Conservation (phyloP, 2,329 filamentous ascomycete genomes). For the Thielaviopsis euricoi region DNA sequence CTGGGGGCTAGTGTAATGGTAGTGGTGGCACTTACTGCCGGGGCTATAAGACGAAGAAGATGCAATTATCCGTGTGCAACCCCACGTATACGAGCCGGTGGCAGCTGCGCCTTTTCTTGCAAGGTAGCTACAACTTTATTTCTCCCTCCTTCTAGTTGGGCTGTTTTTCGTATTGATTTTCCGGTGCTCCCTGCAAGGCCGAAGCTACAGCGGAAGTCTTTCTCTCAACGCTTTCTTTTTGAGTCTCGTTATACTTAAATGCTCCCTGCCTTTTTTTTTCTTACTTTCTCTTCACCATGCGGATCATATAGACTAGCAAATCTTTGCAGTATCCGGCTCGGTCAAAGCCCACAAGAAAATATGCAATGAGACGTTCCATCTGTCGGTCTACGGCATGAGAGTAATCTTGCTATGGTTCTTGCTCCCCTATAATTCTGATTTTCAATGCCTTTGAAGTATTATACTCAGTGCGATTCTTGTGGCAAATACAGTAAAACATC, state of each 20-base stretch:
- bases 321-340: background rate
- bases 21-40: no score
- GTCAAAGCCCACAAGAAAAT: background rate
- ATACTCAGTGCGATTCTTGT: background rate
- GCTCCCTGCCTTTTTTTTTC: no score
- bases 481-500: background rate
- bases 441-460: no score
- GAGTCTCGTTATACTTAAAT: no score
- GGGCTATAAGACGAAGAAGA: no score
- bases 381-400: background rate
- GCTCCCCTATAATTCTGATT: background rate
- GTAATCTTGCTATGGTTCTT: background rate
- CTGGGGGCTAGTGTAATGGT: no score
- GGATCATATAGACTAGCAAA: background rate
- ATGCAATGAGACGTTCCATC: background rate
- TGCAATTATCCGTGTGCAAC: no score
- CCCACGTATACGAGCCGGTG: no score
- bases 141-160: background rate
- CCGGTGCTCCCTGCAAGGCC: no score
- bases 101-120: background rate
- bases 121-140: background rate
- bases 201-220: no score
- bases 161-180: background rate
- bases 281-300: no score
- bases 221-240: no score